Conservation (phyloP, 768 basidiomycete genomes). For the Lyophyllum shimeji region DNA sequence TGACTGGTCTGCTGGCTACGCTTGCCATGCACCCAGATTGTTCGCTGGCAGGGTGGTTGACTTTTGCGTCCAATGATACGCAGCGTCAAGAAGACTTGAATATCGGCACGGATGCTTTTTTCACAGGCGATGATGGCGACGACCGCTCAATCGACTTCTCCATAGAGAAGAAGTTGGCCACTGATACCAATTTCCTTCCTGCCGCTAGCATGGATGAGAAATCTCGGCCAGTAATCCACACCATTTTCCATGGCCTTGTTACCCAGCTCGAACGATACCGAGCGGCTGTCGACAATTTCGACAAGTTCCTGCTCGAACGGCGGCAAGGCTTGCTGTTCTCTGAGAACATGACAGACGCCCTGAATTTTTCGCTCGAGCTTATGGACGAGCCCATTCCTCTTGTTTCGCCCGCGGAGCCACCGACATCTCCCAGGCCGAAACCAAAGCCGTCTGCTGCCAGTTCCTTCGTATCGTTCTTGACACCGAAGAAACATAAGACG, state of each 20-base stretch:
- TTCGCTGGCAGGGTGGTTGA: slow-evolving; percentile 86
- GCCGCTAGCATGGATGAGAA: slow-evolving; percentile 70
- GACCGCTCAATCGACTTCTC: slow-evolving; percentile 80
- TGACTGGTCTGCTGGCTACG: slow-evolving; percentile 80
- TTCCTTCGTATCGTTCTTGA: slow-evolving; percentile 75
- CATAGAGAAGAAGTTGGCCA: slow-evolving; percentile 64
- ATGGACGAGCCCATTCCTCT: slow-evolving; percentile 40
- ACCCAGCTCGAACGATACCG: slow-evolving; percentile 83
- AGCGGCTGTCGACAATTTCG: slow-evolving; percentile 71
- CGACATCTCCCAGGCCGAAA: slow-evolving; percentile 45
- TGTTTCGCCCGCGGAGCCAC: slow-evolving; percentile 25
- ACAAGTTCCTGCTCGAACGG: slow-evolving; percentile 80
- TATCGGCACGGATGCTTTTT: slow-evolving; percentile 15
- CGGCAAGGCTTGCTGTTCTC: slow-evolving; percentile 88
- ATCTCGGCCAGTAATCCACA: slow-evolving; percentile 76
- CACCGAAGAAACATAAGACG: slow-evolving; percentile 68
- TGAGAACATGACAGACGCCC: slow-evolving; percentile 88
- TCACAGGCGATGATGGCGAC: slow-evolving; percentile 57
- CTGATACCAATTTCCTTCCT: slow-evolving; percentile 57
- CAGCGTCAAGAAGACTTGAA: slow-evolving; percentile 16
- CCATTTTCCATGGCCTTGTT: slow-evolving; percentile 79
- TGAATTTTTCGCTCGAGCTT: slow-evolving; percentile 71
- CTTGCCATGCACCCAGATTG: slow-evolving; percentile 85
- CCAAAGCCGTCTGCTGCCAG: slow-evolving; percentile 51
- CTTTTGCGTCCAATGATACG: slow-evolving; percentile 55